phyloP scores from a whole-genome alignment of 1,284 basidiomycete species.

The Volvariella surrecta region DNA sequence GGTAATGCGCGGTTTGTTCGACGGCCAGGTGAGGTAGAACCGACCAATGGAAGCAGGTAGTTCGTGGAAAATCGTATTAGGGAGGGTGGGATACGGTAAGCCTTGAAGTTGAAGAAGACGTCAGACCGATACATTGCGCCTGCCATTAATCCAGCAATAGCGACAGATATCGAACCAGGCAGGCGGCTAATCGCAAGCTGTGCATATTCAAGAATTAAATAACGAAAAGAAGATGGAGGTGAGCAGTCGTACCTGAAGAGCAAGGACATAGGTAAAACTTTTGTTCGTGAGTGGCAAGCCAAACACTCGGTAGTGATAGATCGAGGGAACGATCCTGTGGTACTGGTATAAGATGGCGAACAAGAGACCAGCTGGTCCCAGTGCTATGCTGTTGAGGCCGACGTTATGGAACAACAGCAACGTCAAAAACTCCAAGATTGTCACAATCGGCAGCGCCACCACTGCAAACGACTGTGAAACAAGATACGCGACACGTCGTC shows the following conservation, averaged over 20 bases:
- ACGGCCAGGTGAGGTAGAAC: conserved; percentile 42
- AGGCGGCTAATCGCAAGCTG: conserved; percentile 63
- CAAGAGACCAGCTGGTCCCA: conserved; percentile 67
- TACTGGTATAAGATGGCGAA: conserved; percentile 79
- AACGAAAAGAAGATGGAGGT: conserved; percentile 7
- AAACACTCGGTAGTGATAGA: conserved; percentile 71
- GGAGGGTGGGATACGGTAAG: conserved; percentile 60
- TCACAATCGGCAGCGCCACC: conserved; percentile 57
- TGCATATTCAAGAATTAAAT: conserved; percentile 2
- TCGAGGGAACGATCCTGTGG: conserved; percentile 64
- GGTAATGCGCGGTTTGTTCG: conserved; percentile 36
- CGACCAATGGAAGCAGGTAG: conserved; percentile 56
- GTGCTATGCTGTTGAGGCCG: conserved; percentile 64
- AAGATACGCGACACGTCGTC: conserved; percentile 2
- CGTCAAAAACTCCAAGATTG: conserved; percentile 54
- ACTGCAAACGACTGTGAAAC: conserved; percentile 61
- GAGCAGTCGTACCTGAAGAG: conserved; percentile 46
- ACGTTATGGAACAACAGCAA: conserved; percentile 56
- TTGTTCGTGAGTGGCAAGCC: conserved; percentile 74
- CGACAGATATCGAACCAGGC: conserved; percentile 55
- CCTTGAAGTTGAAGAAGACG: conserved; percentile 55
- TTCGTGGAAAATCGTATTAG: conserved; percentile 42
- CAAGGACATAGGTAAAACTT: conserved; percentile 59
- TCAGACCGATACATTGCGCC: conserved; percentile 80
- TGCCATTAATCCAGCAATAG: conserved; percentile 55